Evolutionary conservation across 2,329 filamentous ascomycete species (phyloP), one percentile per base, ranked within the genome.

Genomic region (Pezizomycotina sp.): DNA sequence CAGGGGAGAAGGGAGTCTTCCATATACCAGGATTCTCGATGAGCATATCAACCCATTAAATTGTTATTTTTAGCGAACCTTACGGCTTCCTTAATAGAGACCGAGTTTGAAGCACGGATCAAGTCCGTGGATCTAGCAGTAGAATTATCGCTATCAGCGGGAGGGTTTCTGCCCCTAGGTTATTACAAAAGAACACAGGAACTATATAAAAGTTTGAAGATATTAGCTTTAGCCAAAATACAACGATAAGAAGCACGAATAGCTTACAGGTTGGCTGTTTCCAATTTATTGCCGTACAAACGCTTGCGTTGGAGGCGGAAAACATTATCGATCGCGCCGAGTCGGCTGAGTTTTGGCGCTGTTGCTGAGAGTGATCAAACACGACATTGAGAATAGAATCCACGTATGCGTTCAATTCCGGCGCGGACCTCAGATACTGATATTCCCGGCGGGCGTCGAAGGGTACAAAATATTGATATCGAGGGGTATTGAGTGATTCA

Each of bases 201-300:
- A 92, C 71, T 74, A 32, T n/a, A 31, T n/a, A n/a, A n/a, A n/a
- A 23, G 26, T 9, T 7, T 16, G 29, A 12, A n/a, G n/a, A n/a
- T n/a, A n/a, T n/a, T n/a, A 51, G 49, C 9, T 10, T 8, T 8
- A 29, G n/a, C 15, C 20, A 3, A 29, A 21, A 19, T 24, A 16
- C 13, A 6, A 31, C 25, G 12, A 4, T 4, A n/a, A n/a, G n/a
- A n/a, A n/a, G n/a, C n/a, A n/a, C n/a, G n/a, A 18, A 13, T 22
- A 4, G 60, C 69, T 60, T 55, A 75, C 72, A 98, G 55, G 95
- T 98, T 2, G 89, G 89, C 57, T 98, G 89, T 58, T 98, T 98
- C 89, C 89, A 98, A 59, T 98, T 98, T 50, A 98, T 61, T 4
- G 86, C 84, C 10, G 81, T 91, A 59, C 89, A 98, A 13, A 95